Conservation (phyloP, 2,329 filamentous ascomycete species). For the Akanthomyces dipterigenus region DNA sequence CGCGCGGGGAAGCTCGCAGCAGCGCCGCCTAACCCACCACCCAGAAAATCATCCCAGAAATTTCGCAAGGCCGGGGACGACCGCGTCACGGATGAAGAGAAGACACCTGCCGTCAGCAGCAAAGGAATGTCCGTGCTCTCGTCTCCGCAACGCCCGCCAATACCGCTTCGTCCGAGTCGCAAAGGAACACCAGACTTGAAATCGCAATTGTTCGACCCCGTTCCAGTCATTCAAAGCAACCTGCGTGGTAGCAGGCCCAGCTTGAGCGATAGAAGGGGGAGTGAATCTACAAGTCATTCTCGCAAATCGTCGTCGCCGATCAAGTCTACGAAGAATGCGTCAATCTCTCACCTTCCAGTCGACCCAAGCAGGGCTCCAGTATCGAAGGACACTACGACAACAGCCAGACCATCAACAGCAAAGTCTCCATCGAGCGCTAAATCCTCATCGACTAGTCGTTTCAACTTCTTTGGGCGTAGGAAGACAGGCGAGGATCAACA, state of each 20-base stretch:
- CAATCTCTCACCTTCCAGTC: constrained; percentile 24
- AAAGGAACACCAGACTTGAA: constrained; percentile 60
- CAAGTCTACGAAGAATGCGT: constrained; percentile 23
- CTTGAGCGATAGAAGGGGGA: constrained; percentile 37
- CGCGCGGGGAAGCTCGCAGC: constrained; percentile 36
- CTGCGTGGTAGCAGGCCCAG: constrained; percentile 40
- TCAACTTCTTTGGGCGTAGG: constrained; percentile 70
- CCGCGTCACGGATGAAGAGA: constrained; percentile 30
- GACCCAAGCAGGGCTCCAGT: not conserved
- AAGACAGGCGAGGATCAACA: constrained; percentile 52
- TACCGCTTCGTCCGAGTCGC: constrained; percentile 51
- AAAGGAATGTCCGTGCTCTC: constrained; percentile 22
- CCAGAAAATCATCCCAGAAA: constrained; percentile 55
- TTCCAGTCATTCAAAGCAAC: constrained; percentile 58
- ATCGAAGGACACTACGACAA: not conserved
- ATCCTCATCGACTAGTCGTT: constrained; percentile 54
- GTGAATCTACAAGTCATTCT: constrained; percentile 27
- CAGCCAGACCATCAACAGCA: constrained; percentile 6
- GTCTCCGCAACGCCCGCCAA: constrained; percentile 16
- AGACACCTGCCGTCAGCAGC: constrained; percentile 19
- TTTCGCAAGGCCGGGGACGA: constrained; percentile 30
- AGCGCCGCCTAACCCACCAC: constrained; percentile 53
- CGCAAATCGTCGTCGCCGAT: constrained; percentile 25
- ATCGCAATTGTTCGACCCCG: constrained; percentile 43
- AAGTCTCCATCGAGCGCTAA: constrained; percentile 48